Conservation (phyloP, 2,329 filamentous ascomycete genomes). For the Emergomyces pasteurianus region DNA sequence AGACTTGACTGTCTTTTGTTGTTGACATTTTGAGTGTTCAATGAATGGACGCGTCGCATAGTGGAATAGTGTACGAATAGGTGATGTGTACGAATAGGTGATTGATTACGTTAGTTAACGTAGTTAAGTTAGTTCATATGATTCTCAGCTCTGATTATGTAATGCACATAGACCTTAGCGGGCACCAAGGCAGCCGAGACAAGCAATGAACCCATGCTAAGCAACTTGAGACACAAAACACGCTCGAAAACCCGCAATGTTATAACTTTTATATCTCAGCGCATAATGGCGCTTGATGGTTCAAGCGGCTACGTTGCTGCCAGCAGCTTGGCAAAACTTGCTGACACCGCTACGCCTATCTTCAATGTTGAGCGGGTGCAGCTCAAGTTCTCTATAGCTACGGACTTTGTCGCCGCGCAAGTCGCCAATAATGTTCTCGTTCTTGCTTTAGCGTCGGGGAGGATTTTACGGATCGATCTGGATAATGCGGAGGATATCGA, state of each 20-base stretch:
- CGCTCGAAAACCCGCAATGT: conserved; percentile 6
- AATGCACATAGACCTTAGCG: too few relatives aligned
- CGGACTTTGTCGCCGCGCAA: conserved; percentile 91
- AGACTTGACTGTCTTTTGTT: too few relatives aligned
- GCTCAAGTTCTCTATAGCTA: conserved; percentile 85
- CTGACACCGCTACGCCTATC: conserved; percentile 62
- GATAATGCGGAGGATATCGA: conserved; percentile 93
- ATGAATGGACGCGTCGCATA: too few relatives aligned
- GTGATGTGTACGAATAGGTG: too few relatives aligned
- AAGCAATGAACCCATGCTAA: too few relatives aligned
- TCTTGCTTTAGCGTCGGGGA: conserved; percentile 78
- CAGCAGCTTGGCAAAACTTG: conserved; percentile 47
- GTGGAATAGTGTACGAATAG: too few relatives aligned
- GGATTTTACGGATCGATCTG: conserved; percentile 86
- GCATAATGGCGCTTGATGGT: conserved; percentile 57
- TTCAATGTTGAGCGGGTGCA: conserved; percentile 90
- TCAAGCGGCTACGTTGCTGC: conserved; percentile 62
- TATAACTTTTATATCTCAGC: conserved; percentile 13
- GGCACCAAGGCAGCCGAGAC: background rate
- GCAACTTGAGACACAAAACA: too few relatives aligned
- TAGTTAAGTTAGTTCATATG: too few relatives aligned
- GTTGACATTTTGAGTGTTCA: too few relatives aligned
- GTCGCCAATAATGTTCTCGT: conserved; percentile 96
- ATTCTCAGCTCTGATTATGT: too few relatives aligned
- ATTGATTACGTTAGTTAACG: too few relatives aligned